Evolutionary conservation across 306 rosid species (phyloP), one percentile per base, ranked within the genome.

Genomic region (Dicorynia guianensis): DNA sequence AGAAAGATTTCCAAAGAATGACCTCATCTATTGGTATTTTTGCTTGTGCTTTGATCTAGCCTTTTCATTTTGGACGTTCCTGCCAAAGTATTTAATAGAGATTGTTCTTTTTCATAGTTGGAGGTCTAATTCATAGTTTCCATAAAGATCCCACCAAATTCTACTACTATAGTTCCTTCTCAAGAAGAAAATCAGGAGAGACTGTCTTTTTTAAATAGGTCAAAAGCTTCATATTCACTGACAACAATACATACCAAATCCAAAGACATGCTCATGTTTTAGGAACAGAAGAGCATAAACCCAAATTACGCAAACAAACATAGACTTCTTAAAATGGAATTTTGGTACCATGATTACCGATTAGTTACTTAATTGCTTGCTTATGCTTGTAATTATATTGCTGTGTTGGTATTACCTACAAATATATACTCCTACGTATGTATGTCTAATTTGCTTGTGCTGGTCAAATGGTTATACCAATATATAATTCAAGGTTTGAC

Each of bases 401-500:
- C 38, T 36, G 48, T 79, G 55, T 36, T 43, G 60, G 61, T 11
- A 59, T 40, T 61, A 68, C 5, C 18, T 43, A 43, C 48, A 1
- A 25, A 25, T 42, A 17, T 80, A 46, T 43, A 18, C 42, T 69
- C 69, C 49, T 81, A 53, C 35, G 50, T 46, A 77, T 6, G 63
- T 34, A 75, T 68, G 33, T 38, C 67, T 48, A 76, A n/a, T 17
- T 75, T 38, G 49, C 10, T 76, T 35, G 67, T 33, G 48, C 39
- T 13, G 52, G 76, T 77, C 71, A 60, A 52, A n/a, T 11, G 73
- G 67, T 46, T 43, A 33, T 72, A 15, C 53, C 8, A 77, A 75
- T 79, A 87, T 73, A 87, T 62, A 72, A 85, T 82, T 63, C 3
- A 75, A 76, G 79, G 88, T 89, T 91, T 88, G 97, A 94, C 96